Base-by-base conservation (phyloP, 176 grass and related monocot species). In the Poa annua region DNA sequence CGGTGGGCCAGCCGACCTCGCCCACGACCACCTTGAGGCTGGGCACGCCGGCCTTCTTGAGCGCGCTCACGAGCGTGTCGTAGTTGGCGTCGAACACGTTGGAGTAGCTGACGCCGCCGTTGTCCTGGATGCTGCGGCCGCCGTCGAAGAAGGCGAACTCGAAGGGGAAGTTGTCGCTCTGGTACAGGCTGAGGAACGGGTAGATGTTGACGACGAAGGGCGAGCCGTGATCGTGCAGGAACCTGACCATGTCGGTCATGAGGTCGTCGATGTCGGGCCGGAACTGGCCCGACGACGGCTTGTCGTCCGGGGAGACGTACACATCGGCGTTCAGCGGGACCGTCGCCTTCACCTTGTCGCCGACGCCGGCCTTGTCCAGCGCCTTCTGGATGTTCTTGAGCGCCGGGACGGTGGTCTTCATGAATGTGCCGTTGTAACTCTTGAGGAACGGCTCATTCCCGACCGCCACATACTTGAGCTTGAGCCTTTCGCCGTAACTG, bases 81-180 rank as follows among this genome's bases (percentile, higher is more conserved):
- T 79, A 92, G 86, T 97, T 97, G 36, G 92, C 95, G 83, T 97
- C 95, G 81, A 97, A 97, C 75, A 94, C 95, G 77, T 94, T 97
- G 65, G 35, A 69, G 87, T 98, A 98, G 74, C 68, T 88, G 49
- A 80, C 35, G 9, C 78, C 88, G 36, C 80, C 90, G 69, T 88
- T 89, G 82, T 97, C 94, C 32, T 88, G 74, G 81, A 97, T 91
- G 63, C 17, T 77, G 78, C 41, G 76, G 16, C 91, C 91, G 38
- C 86, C 89, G 55, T 88, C 89, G 72, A 93, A 91, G 81, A 93
- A 97, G 38, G 94, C 94, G 16, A 93, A 97, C 60, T 97, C 89
- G 62, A 91, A 25, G 7, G 94, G 94, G 84, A 97, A 97, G 70
- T 84, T 4, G 53, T 86, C 44, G 74, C 92, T 97, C 47, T 88